A percentile compares a stretch with the other conserved stretches of the same genome.
These are phyloP conservation scores for Tolypocladium paradoxum DNA, from an alignment of 2,329 filamentous ascomycete genomes.

Conservation along the genomic window DNA sequence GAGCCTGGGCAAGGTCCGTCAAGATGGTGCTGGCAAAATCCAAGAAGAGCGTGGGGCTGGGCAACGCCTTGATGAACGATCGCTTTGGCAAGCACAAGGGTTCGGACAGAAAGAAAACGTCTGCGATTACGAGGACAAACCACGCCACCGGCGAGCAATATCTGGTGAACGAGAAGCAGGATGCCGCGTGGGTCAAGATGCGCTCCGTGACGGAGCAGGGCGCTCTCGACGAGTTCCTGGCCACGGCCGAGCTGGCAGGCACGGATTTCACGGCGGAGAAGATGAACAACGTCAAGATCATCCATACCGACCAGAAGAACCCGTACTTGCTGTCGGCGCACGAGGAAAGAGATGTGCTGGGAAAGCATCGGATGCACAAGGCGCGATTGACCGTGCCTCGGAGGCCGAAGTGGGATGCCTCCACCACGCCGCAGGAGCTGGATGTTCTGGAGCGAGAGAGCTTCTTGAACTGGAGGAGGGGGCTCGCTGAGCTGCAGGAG, in stretches of 20 bases:
- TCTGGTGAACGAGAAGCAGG: slow-evolving; percentile 79
- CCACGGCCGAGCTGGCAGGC: slow-evolving; percentile 90
- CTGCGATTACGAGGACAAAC: slow-evolving; percentile 55
- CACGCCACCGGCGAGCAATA: slow-evolving; percentile 80
- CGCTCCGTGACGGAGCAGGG: slow-evolving; percentile 96
- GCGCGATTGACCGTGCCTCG: slow-evolving; percentile 76
- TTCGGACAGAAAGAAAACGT: slow-evolving; percentile 61
- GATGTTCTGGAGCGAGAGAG: slow-evolving; percentile 69
- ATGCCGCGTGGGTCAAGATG: slow-evolving; percentile 98
- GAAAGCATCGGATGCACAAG: slow-evolving; percentile 76
- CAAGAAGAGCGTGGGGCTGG: slow-evolving; percentile 88
- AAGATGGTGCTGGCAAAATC: slow-evolving; percentile 68
- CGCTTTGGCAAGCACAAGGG: slow-evolving; percentile 92
- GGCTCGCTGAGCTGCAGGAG: slow-evolving; percentile 85
- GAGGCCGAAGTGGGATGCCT: slow-evolving; percentile 77
- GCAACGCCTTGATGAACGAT: slow-evolving; percentile 98
- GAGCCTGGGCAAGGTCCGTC: slow-evolving; percentile 7
- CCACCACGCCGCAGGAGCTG: slow-evolving; percentile 73
- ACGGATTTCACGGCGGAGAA: slow-evolving; percentile 99
- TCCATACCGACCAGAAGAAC: slow-evolving; percentile 92
- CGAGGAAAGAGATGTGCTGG: slow-evolving; percentile 68
- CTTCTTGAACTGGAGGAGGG: slow-evolving; percentile 80
- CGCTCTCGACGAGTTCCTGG: slow-evolving; percentile 90
- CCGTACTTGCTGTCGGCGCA: slow-evolving; percentile 78
- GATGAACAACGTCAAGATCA: slow-evolving; percentile 98